These are phyloP conservation scores for Xylariaceae sp. DNA, from an alignment of 2,329 filamentous ascomycete genomes.

Conservation along the genomic window DNA sequence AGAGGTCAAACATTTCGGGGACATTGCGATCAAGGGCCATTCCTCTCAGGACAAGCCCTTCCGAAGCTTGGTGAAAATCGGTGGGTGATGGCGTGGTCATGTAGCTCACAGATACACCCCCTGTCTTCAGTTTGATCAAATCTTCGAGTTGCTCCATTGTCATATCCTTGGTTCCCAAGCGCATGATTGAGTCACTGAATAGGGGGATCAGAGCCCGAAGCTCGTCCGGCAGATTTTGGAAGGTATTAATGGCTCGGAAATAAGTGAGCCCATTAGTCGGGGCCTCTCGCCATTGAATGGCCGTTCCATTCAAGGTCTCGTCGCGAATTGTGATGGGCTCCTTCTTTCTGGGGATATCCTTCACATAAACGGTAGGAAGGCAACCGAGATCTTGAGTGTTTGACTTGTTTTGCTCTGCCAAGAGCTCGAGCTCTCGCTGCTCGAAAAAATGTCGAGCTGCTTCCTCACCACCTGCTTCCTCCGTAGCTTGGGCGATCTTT, in stretches of 20 bases:
- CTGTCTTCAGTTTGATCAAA: slow-evolving; percentile 91
- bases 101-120: slow-evolving; percentile 79
- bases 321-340: slow-evolving; percentile 57
- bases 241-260: slow-evolving; percentile 78
- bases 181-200: slow-evolving; percentile 89
- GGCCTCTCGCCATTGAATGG: slow-evolving; percentile 84
- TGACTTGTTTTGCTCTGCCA: slow-evolving; percentile 77
- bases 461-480: slow-evolving; percentile 63
- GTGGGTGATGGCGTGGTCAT: slow-evolving; percentile 74
- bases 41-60: slow-evolving; percentile 79
- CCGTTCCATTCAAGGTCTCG: slow-evolving; percentile 57
- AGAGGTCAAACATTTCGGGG: slow-evolving; percentile 80
- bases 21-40: slow-evolving; percentile 88
- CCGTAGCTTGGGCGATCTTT: slow-evolving; percentile 67
- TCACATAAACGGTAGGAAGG: slow-evolving; percentile 79
- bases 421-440: slow-evolving; percentile 70
- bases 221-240: slow-evolving; percentile 76
- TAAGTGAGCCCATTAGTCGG: slow-evolving; percentile 95
- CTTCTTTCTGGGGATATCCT: slow-evolving; percentile 77
- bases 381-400: slow-evolving; percentile 81
- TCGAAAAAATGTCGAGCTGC: slow-evolving; percentile 67
- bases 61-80: slow-evolving; percentile 63
- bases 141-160: slow-evolving; percentile 95
- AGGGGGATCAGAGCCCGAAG: slow-evolving; percentile 79
- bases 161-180: slow-evolving; percentile 80